Base-by-base conservation (phyloP, 192 early-diverging fungal genomes). In the Coemansia sp. region DNA sequence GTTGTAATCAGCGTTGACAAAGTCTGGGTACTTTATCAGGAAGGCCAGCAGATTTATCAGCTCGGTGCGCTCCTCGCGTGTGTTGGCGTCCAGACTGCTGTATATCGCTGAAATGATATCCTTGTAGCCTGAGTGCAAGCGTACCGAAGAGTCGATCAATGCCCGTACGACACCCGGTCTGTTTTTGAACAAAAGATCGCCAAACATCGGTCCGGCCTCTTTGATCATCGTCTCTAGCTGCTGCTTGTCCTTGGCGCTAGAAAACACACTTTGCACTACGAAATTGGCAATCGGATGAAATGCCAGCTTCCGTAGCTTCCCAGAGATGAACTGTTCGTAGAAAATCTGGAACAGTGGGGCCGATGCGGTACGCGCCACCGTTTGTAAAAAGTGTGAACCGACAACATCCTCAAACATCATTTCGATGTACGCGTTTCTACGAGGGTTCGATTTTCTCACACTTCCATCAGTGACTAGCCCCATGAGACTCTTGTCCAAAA, bases 321-420 rank as follows among this genome's bases (percentile, higher is more conserved):
- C 70, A 29, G 85, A 77, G 62, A 94, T 88, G 68, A 90, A 88
- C 11, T 73, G 79, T 7, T 62, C 71, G 67, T 88, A 92, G 14
- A 93, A 66, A 29, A 81, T 72, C 57, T 87, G 87, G 71, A 85
- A 89, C 19, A 87, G 57, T 11, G 58, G 53, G 15, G 82, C 59
- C 7, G 82, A 81, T 23, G 74, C 75, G n/a, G 83, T 71, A 57
- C 85, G 70, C 22, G 86, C 52, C 57, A 94, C 79, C 56, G 86
- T 86, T 70, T 95, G 89, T 33, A 92, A 65, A 28, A 95, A 68
- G 65, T 93, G 93, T 14, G 91, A 92, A 8, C 91, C 93, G 42
- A 92, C 87, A 8, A 74, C 78, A 57, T 92, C 84, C 40, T 82
- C 67, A 45, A 94, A 75, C 31, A 92, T 66, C 13, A 71, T 79